Evolutionary conservation across 495 filamentous ascomycete species (phyloP), one percentile per base, ranked within the genome.

Genomic region (Aspergillus sclerotioniger): DNA sequence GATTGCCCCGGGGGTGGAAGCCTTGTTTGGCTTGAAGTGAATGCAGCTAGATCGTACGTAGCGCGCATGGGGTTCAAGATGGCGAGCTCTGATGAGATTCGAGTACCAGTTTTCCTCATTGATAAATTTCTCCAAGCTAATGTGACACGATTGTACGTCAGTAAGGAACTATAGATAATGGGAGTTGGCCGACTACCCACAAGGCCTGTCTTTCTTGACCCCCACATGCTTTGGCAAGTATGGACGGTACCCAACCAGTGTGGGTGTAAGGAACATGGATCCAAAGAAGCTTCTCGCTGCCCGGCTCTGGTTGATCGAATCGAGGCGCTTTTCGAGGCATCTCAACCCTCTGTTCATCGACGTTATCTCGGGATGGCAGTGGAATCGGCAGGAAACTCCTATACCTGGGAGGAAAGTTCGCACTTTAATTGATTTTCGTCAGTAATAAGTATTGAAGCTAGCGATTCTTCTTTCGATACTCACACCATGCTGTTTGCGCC

Each of bases 201-300:
- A 73, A 69, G 25, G 62, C 57, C 8, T 67, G 51, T 1, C 65
- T 67, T 60, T 64, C 73, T 59, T 67, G 56, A 35, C 64, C 67
- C n/a, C 63, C 48, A 29, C 60, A 64, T 4, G 61, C 60, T 6
- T 58, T 62, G 0, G 62, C 56, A 6, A 69, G 66, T 13, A 70
- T 56, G 19, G 59, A 63, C 21, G 81, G 83, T 12, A 88, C 86
- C 86, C 86, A 89, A 7, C 79, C 76, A 3, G 86, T 80, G 66
- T 88, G 84, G 4, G 82, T 88, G 57, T 81, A 88, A 0, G 85
- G 85, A 28, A 87, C 67, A 63, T 89, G 86, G 37, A 87, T 81
- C 86, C 86, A 89, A 53, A 82, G 76, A 35, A 88, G 78, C 62
- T 84, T 73, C 51, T 79, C 75, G 0, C 66, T 75, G 13, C 65